phyloP scores from a whole-genome alignment of 2,329 filamentous ascomycete species.

The Lojkania enalia region DNA sequence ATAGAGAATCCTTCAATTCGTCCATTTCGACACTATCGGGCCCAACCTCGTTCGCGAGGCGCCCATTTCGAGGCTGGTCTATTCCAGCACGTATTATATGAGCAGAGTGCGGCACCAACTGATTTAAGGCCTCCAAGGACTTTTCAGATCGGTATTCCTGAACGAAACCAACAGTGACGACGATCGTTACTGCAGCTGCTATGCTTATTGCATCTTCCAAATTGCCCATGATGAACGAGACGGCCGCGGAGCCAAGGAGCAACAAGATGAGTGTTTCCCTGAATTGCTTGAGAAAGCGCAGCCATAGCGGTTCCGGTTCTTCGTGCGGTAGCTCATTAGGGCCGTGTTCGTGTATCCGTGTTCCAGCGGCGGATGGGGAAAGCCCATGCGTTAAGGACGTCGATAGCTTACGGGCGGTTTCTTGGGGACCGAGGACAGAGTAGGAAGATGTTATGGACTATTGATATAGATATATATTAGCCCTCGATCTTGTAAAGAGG shows the following conservation, averaged over 20 bases:
- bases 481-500: slow-evolving; percentile 6
- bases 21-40: slow-evolving; percentile 51
- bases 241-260: slow-evolving; percentile 83
- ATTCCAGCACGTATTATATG: slow-evolving; percentile 73
- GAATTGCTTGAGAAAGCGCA: slow-evolving; percentile 95
- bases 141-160: slow-evolving; percentile 98
- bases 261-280: slow-evolving; percentile 93
- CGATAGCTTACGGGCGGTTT: slow-evolving; percentile 75
- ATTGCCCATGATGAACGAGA: slow-evolving; percentile 90
- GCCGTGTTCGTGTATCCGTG: slow-evolving; percentile 78
- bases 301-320: slow-evolving; percentile 89
- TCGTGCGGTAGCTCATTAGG: slow-evolving; percentile 95
- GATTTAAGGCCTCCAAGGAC: slow-evolving; percentile 91
- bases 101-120: slow-evolving; percentile 91
- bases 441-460: slow-evolving; percentile 55
- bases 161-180: slow-evolving; percentile 92
- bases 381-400: slow-evolving; percentile 86
- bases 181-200: slow-evolving; percentile 92
- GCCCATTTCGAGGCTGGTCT: slow-evolving; percentile 26
- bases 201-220: slow-evolving; percentile 95
- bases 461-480: slow-evolving; percentile 23
- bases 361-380: slow-evolving; percentile 76
- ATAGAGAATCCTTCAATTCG: slow-evolving; percentile 56
- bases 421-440: slow-evolving; percentile 71
- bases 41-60: slow-evolving; percentile 26